phyloP scores from a whole-genome alignment of 345 rosid genomes.

The Aquilaria sinensis region DNA sequence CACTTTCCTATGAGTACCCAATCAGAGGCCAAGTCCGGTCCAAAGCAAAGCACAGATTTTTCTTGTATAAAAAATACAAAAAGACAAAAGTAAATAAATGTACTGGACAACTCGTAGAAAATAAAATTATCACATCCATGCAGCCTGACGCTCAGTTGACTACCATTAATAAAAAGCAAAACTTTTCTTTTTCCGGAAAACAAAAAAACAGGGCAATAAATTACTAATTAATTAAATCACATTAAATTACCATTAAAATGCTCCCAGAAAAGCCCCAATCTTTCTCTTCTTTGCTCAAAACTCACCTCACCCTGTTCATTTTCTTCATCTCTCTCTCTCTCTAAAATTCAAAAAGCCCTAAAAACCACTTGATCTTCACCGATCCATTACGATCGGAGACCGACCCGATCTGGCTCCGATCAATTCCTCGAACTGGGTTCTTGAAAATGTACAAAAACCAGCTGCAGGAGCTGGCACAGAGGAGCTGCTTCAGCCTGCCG shows the following conservation, averaged over 20 bases:
- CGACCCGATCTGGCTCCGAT: constrained; percentile 17
- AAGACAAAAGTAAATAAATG: too few relatives aligned
- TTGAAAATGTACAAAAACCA: constrained; percentile 93
- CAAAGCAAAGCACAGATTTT: too few relatives aligned
- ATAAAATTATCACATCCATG: constrained; percentile 42
- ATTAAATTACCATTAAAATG: too few relatives aligned
- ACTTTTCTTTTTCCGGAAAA: neutral
- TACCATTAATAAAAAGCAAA: neutral
- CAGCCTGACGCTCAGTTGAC: constrained; percentile 81
- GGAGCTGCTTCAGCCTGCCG: constrained; percentile 98
- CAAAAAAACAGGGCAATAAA: constrained; percentile 5
- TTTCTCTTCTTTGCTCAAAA: neutral
- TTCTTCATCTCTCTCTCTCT: neutral
- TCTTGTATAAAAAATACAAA: too few relatives aligned
- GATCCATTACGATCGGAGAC: constrained; percentile 20
- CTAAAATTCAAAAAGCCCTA: constrained; percentile 28
- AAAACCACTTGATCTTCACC: constrained; percentile 16
- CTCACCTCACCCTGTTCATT: neutral
- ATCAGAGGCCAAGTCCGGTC: too few relatives aligned
- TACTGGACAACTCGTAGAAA: too few relatives aligned
- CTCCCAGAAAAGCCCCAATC: constrained; percentile 9
- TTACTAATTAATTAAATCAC: too few relatives aligned
- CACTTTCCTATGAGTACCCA: too few relatives aligned
- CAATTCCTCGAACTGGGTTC: constrained; percentile 5
- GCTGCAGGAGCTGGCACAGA: constrained; percentile 99